Evolutionary conservation across 352 stramenopile genomes (phyloP).

Genomic region (Pythium brassicae): DNA sequence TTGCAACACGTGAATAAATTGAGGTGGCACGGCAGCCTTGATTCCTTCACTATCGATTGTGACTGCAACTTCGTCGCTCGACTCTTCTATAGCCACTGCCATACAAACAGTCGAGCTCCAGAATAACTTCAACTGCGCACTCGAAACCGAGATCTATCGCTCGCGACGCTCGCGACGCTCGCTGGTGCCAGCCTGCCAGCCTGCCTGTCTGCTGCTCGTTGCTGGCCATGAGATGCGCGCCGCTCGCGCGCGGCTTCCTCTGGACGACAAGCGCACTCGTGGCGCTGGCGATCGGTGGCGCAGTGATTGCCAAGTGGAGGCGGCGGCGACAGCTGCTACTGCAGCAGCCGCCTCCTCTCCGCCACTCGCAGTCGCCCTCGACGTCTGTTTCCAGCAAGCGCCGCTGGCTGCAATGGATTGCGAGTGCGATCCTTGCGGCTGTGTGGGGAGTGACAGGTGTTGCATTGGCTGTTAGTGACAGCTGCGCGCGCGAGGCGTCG

Average conservation of each 20-base stretch:
- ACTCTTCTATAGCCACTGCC: too few relatives aligned
- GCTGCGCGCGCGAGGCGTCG: not conserved
- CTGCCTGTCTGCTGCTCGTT: too few relatives aligned
- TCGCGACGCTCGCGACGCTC: too few relatives aligned
- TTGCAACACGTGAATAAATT: too few relatives aligned
- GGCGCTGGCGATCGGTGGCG: not conserved
- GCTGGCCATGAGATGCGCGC: not conserved
- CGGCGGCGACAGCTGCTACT: not conserved
- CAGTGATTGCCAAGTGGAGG: not conserved
- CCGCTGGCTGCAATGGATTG: constrained; percentile 1
- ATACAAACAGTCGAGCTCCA: too few relatives aligned
- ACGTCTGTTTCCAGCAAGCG: not conserved
- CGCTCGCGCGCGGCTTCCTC: not conserved
- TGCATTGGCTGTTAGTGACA: not conserved
- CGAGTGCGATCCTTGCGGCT: not conserved
- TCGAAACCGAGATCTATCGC: too few relatives aligned
- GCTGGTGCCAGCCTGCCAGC: too few relatives aligned
- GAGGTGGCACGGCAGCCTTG: too few relatives aligned
- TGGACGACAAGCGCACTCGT: constrained; percentile 3
- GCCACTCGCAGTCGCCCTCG: not conserved
- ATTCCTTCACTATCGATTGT: too few relatives aligned
- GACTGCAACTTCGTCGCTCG: too few relatives aligned
- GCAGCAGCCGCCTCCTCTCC: not conserved
- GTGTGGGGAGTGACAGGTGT: constrained; percentile 2
- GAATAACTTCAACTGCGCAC: too few relatives aligned